Evolutionary conservation across 495 filamentous ascomycete species (phyloP).

Genomic region (Haplographium delicatum): DNA sequence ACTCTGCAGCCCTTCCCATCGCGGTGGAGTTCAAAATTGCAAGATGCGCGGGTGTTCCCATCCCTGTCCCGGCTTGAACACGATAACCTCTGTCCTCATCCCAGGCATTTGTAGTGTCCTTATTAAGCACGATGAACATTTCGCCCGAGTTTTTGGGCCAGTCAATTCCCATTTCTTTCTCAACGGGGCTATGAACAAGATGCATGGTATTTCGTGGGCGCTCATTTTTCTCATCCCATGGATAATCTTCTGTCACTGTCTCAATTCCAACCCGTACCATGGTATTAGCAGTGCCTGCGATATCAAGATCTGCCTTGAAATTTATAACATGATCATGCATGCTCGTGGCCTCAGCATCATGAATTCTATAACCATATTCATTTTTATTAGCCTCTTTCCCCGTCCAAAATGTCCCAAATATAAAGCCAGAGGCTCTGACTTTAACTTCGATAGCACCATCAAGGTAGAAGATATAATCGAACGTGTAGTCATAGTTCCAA

Average conservation of each 20-base stretch:
- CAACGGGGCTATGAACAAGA: conserved; percentile 38
- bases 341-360: conserved; percentile 44
- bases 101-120: conserved; percentile 43
- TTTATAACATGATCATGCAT: conserved; percentile 60
- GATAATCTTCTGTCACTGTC: conserved; percentile 30
- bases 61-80: conserved; percentile 31
- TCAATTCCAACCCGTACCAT: conserved; percentile 38
- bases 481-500: conserved; percentile 50
- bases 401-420: conserved; percentile 47
- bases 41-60: conserved; percentile 36
- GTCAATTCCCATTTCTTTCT: conserved; percentile 40
- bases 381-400: conserved; percentile 30
- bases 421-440: conserved; percentile 53
- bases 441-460: conserved; percentile 51
- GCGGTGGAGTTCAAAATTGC: conserved; percentile 44
- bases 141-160: conserved; percentile 45
- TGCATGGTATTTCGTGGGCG: conserved; percentile 48
- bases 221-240: conserved; percentile 38
- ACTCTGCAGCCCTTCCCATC: conserved; percentile 40
- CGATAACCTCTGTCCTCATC: conserved; percentile 54
- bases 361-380: conserved; percentile 52
- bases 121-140: conserved; percentile 48
- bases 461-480: conserved; percentile 45
- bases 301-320: conserved; percentile 53
- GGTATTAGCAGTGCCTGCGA: conserved; percentile 45